Percentiles rank a stretch among this genome's conserved stretches.
Evolutionary conservation across 306 rosid species (phyloP).

Genomic region (Astragalus membranaceus): DNA sequence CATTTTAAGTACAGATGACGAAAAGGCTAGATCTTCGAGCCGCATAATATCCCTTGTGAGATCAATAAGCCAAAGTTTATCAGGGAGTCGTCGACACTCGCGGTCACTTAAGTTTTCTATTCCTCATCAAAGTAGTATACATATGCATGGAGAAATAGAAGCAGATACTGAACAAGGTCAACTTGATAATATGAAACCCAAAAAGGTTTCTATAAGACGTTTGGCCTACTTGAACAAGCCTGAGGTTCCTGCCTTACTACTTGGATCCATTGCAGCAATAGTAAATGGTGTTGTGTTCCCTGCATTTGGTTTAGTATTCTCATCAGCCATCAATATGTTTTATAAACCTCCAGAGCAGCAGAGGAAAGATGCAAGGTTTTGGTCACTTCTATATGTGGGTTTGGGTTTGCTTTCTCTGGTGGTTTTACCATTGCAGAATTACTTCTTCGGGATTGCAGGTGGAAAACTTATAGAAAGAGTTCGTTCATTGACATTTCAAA

Average conservation of each 20-base stretch:
- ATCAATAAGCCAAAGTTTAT: slow-evolving; percentile 46
- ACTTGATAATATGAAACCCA: slow-evolving; percentile 4
- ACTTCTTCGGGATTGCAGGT: slow-evolving; percentile 68
- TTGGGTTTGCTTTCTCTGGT: slow-evolving; percentile 41
- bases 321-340: slow-evolving; percentile 52
- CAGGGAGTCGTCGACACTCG: slow-evolving; percentile 22
- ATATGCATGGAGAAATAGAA: slow-evolving; percentile 17
- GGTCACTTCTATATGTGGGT: slow-evolving; percentile 53
- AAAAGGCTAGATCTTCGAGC: slow-evolving; percentile 10
- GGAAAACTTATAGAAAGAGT: slow-evolving; percentile 70
- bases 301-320: slow-evolving; percentile 54
- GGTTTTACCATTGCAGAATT: slow-evolving; percentile 39
- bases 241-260: slow-evolving; percentile 48
- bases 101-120: slow-evolving; percentile 6
- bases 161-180: background rate
- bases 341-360: slow-evolving; percentile 46
- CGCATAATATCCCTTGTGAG: slow-evolving; percentile 22
- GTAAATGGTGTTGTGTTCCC: slow-evolving; percentile 60
- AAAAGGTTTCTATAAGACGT: slow-evolving; percentile 39
- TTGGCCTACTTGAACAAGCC: slow-evolving; percentile 60
- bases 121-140: background rate
- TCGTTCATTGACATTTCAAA: slow-evolving; percentile 61
- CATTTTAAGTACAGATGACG: slow-evolving; percentile 17
- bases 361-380: slow-evolving; percentile 44
- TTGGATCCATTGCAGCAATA: slow-evolving; percentile 63